These are phyloP conservation scores for Plectosphaerella sp. DNA, from an alignment of 2,329 filamentous ascomycete species.

Conservation along the genomic window DNA sequence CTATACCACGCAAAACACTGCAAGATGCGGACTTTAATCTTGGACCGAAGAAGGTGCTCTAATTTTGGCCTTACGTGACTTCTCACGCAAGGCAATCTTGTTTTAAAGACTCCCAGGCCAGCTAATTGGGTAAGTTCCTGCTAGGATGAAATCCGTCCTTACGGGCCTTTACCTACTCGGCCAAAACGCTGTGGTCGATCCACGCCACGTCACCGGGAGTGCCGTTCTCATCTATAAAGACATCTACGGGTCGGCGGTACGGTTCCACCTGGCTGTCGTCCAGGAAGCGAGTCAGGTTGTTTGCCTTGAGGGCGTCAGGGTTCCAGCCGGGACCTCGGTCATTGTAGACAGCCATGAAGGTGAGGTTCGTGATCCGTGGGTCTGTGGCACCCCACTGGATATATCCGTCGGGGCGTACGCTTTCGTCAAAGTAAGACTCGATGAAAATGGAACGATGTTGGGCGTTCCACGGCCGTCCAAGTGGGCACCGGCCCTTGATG, in stretches of 20 bases:
- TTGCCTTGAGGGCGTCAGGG: slow-evolving; percentile 32
- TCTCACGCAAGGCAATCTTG: no score
- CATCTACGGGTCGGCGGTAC: slow-evolving; percentile 13
- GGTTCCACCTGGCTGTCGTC: slow-evolving; percentile 21
- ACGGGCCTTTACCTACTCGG: not conserved
- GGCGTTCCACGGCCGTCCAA: slow-evolving; percentile 61
- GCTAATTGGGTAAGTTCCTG: not conserved
- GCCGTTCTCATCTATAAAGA: slow-evolving; percentile 8
- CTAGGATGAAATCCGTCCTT: no score
- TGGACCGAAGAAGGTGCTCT: no score
- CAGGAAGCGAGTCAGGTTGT: slow-evolving; percentile 41
- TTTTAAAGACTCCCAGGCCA: no score
- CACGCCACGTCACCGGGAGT: slow-evolving; percentile 6
- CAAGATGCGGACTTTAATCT: no score
- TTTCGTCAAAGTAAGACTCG: slow-evolving; percentile 48
- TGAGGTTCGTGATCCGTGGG: slow-evolving; percentile 37
- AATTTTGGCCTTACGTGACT: no score
- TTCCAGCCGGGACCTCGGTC: slow-evolving; percentile 51
- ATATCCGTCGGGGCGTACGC: slow-evolving; percentile 49
- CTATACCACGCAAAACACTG: no score
- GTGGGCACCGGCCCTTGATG: slow-evolving; percentile 42
- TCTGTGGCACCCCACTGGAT: slow-evolving; percentile 41
- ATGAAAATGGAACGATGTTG: slow-evolving; percentile 54
- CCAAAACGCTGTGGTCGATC: slow-evolving; percentile 10
- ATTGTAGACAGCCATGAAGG: slow-evolving; percentile 53